phyloP scores from a whole-genome alignment of 2,329 filamentous ascomycete species.

The Colletotrichum musicola region DNA sequence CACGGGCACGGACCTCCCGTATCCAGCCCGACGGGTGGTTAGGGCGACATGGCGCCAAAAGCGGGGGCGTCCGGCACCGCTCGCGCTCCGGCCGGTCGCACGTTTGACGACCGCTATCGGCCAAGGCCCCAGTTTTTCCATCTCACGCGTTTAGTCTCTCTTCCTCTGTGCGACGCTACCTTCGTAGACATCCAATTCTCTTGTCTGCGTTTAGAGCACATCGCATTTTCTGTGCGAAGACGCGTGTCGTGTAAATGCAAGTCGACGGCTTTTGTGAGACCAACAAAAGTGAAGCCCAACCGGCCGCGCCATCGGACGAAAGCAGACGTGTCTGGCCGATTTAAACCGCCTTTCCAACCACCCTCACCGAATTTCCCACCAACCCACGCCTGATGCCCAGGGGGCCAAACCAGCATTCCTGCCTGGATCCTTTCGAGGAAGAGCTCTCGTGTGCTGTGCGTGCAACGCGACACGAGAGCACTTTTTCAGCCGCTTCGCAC shows the following conservation, averaged over 20 bases:
- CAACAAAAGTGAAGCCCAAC: not conserved
- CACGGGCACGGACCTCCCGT: slow-evolving; percentile 27
- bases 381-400: not conserved
- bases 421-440: not conserved
- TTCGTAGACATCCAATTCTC: not conserved
- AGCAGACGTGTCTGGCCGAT: slow-evolving; percentile 16
- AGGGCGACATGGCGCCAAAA: slow-evolving; percentile 17
- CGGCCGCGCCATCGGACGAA: not conserved
- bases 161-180: slow-evolving; percentile 10
- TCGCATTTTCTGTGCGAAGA: no score
- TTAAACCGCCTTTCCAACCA: not conserved
- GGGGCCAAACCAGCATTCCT: slow-evolving; percentile 8
- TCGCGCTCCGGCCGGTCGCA: slow-evolving; percentile 19
- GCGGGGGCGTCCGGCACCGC: slow-evolving; percentile 32
- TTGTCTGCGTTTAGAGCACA: no score
- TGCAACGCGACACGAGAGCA: not conserved
- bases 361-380: slow-evolving; percentile 8
- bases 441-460: not conserved
- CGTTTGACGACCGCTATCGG: slow-evolving; percentile 26
- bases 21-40: slow-evolving; percentile 22
- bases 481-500: not conserved
- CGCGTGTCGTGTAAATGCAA: no score
- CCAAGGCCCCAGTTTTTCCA: slow-evolving; percentile 16
- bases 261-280: not conserved
- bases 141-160: slow-evolving; percentile 7